Evolutionary conservation across 768 basidiomycete genomes (phyloP), one percentile per base, ranked within the genome.

Genomic region (Leccinum arenicola): DNA sequence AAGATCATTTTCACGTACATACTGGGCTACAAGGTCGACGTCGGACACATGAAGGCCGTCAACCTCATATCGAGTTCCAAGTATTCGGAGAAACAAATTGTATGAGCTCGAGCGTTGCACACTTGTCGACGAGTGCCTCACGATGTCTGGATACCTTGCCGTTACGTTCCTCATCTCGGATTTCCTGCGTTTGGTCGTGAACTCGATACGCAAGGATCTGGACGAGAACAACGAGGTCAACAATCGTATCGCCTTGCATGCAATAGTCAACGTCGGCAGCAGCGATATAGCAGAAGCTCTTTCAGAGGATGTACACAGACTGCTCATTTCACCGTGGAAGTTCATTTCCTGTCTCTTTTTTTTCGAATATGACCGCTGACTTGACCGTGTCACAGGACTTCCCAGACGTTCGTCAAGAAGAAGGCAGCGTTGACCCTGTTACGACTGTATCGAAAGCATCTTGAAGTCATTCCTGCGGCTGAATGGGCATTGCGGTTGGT

Each of bases 1-100:
- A 98, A 99, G 79, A 95, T 99, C 67, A 90, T 98, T 61, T 99
- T 98, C 79, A 98, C 97, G 6, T 98, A 98, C 70, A 99, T 99
- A 67, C 80, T 99, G 60, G 97, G 97, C 47, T 99, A 99, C 80
- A 96, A 97, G 75, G 95, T 98, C 66, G 97, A 99, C 71, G 85
- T 98, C 21, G 97, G 97, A 15, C 97, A 98, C 74, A 97, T 98
- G 95, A 95, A 98, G 70, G 96, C 97, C 25, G 94, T 98, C 64
- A 98, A 99, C 73, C 82, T 99, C 64, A 98, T 99, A 64, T 91
- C 95, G 27, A 94, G 92, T 68, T 75, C 84, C 33, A 98, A 98
- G 68, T 99, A 99, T 71, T 94, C 90, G 68, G 97, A 99, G 78
- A 99, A 99, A 76, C 97, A 99, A 74, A 98, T 99, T 62, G 96